Evolutionary conservation across 805 yeast genomes (phyloP).

Genomic region (Cyberlindnera nakhonratchasimensis): DNA sequence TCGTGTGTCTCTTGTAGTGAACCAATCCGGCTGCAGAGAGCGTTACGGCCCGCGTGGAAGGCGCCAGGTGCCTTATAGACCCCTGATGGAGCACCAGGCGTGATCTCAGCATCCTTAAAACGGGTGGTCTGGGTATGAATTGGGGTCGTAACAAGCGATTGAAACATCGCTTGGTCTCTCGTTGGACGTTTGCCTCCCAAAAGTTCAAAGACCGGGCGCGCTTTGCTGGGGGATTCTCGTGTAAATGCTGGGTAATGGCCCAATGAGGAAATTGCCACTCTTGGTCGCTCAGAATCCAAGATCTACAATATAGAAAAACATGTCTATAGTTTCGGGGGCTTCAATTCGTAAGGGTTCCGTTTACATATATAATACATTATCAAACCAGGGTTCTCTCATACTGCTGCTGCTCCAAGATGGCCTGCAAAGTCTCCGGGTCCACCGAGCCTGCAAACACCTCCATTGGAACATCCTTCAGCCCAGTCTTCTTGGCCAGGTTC

Average conservation of each 20-base stretch:
- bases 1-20: not conserved
- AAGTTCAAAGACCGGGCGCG: not conserved
- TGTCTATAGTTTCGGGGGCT: no score
- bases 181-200: constrained; percentile 1
- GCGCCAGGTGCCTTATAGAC: not conserved
- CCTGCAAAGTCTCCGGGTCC: constrained; percentile 53
- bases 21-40: not conserved
- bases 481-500: constrained; percentile 55
- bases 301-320: no score
- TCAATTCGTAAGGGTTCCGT: no score
- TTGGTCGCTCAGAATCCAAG: no score
- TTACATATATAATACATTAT: not conserved
- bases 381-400: constrained; percentile 15
- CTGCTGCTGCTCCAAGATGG: constrained; percentile 58
- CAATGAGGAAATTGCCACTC: not conserved
- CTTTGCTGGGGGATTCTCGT: not conserved
- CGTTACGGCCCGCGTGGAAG: not conserved
- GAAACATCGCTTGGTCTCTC: no score
- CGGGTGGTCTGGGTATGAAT: not conserved
- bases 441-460: constrained; percentile 57
- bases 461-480: constrained; percentile 55
- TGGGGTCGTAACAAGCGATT: not conserved
- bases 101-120: constrained; percentile 2
- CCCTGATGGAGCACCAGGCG: not conserved
- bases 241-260: not conserved